Base-by-base conservation (phyloP, 257 asterid genomes). In the Petunia axillaris region DNA sequence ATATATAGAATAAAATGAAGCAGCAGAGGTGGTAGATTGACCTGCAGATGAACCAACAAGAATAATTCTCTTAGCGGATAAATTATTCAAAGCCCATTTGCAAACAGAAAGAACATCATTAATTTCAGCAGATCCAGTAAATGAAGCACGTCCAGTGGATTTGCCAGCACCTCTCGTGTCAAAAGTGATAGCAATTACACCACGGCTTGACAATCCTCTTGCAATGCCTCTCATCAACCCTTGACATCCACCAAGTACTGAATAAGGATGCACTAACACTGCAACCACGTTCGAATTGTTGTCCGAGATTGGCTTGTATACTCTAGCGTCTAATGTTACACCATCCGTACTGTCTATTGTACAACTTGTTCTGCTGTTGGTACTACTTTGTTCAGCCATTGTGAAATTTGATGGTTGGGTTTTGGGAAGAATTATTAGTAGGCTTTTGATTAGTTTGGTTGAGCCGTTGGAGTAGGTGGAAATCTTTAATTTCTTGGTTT, bases 1-100 rank as follows among this genome's bases (percentile, higher is more conserved):
- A 25, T 25, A 25, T 25, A 25, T 25, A 25, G 35, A 9, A 25
- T 5, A 1, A 16, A 63, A 16, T 6, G 46, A 4, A 6, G 66
- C 5, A 5, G 13, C 25, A 25, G 25, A 25, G 25, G 25, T 25
- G 25, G 25, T 25, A 25, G 25, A 25, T 2, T 3, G 76, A 93
- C 98, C 97, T 25, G 98, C 98, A 25, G 97, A 92, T 80, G 98
- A 92, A 68, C 98, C 98, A 54, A 92, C 83, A 46, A 92, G 92
- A 70, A 92, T 78, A 79, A 94, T 82, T 59, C 94, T 90, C 13
- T 15, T 81, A n/a, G 92, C 88, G 13, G 90, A 81, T 78, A 94
- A 88, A 74, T 89, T 89, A 1, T 73, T 81, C 39, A 84, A 65
- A 15, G 86, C 95, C 97, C 97, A 94, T 5, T 89, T 83, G 88